phyloP scores from a whole-genome alignment of 768 basidiomycete species.

The Pilatotrama ljubarskyi region DNA sequence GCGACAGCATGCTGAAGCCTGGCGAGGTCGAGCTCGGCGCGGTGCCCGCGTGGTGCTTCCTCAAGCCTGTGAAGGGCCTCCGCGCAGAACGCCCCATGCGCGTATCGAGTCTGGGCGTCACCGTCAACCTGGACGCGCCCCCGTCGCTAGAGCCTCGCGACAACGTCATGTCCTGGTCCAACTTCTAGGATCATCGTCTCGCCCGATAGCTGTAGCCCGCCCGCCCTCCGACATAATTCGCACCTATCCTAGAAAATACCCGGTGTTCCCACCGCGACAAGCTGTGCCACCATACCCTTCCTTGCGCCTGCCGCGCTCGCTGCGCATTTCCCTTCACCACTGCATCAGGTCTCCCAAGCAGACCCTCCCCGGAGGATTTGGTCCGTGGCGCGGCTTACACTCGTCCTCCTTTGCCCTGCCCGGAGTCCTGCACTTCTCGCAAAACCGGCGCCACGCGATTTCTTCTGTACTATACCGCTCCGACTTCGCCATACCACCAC shows the following conservation, averaged over 20 bases:
- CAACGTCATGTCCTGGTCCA: conserved; percentile 69
- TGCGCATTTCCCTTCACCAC: neutral
- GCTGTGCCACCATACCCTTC: conserved; percentile 3
- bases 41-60: conserved; percentile 77
- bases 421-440: neutral
- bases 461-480: conserved; percentile 10
- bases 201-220: neutral
- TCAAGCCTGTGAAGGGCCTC: conserved; percentile 60
- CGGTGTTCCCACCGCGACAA: neutral
- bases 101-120: conserved; percentile 53
- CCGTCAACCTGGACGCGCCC: conserved; percentile 50
- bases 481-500: neutral
- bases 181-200: conserved; percentile 40
- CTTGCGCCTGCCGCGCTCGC: conserved; percentile 6
- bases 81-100: conserved; percentile 65
- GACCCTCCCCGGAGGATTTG: conserved; percentile 19
- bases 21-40: conserved; percentile 65
- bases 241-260: neutral
- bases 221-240: neutral
- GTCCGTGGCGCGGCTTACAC: neutral
- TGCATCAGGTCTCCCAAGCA: conserved; percentile 1
- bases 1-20: conserved; percentile 41
- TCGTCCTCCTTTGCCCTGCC: neutral
- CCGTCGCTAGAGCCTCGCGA: conserved; percentile 39
- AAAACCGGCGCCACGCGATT: neutral